phyloP scores from a whole-genome alignment of 805 yeast genomes.

The Saturnispora ahearnii region DNA sequence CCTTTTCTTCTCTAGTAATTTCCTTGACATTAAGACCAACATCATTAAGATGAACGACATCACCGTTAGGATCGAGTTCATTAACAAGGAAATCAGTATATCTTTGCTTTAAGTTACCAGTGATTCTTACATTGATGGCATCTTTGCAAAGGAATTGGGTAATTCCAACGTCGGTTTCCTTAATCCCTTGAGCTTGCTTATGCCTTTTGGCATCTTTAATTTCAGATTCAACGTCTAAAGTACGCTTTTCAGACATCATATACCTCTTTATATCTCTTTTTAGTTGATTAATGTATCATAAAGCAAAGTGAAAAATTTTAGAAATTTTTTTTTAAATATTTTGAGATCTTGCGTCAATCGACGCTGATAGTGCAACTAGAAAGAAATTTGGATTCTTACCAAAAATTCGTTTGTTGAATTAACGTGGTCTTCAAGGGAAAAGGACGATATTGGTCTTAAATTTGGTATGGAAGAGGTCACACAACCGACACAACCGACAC shows the following conservation, averaged over 20 bases:
- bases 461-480: slow-evolving; percentile 11
- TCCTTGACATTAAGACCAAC: slow-evolving; percentile 52
- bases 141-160: slow-evolving; percentile 37
- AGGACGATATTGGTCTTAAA: neutral
- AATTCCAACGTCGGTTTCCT: slow-evolving; percentile 83
- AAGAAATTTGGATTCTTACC: no score
- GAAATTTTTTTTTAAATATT: neutral
- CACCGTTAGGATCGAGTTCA: slow-evolving; percentile 63
- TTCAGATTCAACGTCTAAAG: neutral
- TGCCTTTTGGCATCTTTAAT: neutral
- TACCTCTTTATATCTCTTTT: neutral
- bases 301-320: neutral
- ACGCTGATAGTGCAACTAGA: no score
- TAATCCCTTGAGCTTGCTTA: slow-evolving; percentile 30
- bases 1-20: slow-evolving; percentile 32
- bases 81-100: slow-evolving; percentile 92
- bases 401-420: no score
- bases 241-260: slow-evolving; percentile 4
- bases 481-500: slow-evolving; percentile 31
- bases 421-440: no score
- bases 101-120: slow-evolving; percentile 76
- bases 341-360: neutral
- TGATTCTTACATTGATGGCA: slow-evolving; percentile 48
- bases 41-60: slow-evolving; percentile 68
- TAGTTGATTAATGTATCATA: neutral